phyloP scores from a whole-genome alignment of 176 grass and related monocot species.

The Triticum monococcum region DNA sequence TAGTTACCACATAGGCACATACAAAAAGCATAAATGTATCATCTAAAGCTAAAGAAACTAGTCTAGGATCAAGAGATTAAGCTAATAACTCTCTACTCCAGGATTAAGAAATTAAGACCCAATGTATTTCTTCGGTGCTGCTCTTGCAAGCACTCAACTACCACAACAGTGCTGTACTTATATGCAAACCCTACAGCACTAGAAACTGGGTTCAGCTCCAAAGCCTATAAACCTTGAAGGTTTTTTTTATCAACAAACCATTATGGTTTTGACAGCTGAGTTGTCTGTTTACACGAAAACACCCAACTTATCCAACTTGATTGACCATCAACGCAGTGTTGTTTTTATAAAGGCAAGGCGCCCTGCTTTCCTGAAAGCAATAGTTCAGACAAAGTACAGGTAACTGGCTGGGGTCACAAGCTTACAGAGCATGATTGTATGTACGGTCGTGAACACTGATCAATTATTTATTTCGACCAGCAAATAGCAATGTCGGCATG shows the following conservation, averaged over 20 bases:
- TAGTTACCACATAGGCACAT: not conserved
- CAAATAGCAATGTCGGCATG: not conserved
- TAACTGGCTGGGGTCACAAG: not conserved
- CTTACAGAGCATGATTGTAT: not conserved
- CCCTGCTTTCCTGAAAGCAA: not conserved
- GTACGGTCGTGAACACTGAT: not conserved
- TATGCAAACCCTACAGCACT: not conserved
- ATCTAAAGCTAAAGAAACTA: not conserved
- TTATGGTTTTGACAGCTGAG: not conserved
- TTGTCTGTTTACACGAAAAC: not conserved
- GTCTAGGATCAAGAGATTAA: not conserved
- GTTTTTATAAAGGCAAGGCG: not conserved
- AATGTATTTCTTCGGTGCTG: not conserved
- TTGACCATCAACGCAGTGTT: not conserved
- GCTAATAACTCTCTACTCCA: not conserved
- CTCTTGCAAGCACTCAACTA: not conserved
- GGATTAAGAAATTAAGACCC: not conserved
- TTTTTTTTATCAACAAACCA: not conserved
- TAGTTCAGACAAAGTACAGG: not conserved
- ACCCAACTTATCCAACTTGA: not conserved
- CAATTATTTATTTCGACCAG: conserved; percentile 1
- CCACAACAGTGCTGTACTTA: not conserved
- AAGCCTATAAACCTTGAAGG: not conserved
- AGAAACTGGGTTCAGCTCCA: not conserved
- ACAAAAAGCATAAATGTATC: not conserved